Evolutionary conservation across 805 yeast genomes (phyloP), one percentile per base, ranked within the genome.

Genomic region (Metschnikowia vanudenii): DNA sequence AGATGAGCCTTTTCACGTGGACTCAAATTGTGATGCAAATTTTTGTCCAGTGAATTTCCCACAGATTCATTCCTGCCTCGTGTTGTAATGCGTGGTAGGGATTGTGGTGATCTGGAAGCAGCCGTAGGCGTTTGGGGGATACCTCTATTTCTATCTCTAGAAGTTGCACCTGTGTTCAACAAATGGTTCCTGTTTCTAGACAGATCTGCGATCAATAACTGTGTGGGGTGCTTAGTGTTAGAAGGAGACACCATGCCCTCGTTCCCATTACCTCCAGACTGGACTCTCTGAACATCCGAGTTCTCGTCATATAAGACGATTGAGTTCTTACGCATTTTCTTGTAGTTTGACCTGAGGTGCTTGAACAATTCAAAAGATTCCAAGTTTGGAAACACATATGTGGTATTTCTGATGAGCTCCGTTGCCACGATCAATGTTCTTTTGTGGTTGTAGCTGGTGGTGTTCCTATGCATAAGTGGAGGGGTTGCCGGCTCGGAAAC

Each of bases 361-460:
- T 63, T 64, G 55, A 69, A 72, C 20, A 53, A 36, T 33, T 54
- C 48, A 45, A 61, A 71, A 20, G 69, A 56, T 12, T 60, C 64
- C n/a, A 43, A 43, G 46, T 59, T 58, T 3, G 68, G 59, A 41
- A 72, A 72, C 17, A 71, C 53, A 46, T 59, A 64, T 11, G 55
- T 53, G 35, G 49, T 52, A 36, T 54, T 54, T 40, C 64, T 65
- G 51, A 71, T 54, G 46, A 68, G 56, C 46, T 68, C 75, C 20
- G 57, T 54, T 2, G 60, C 73, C n/a, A 70, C 46, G 9, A 71
- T 49, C 29, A 63, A 49, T 28, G 53, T 54, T 6, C 75, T 54
- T 50, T 69, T 70, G 32, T 57, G 41, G 43, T 57, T 58, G 49
- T 53, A 72, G 18, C 41, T 38, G 5, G 60, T 46, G 3, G 62